Conservation (phyloP, 306 rosid species). For the Malus sylvestris region DNA sequence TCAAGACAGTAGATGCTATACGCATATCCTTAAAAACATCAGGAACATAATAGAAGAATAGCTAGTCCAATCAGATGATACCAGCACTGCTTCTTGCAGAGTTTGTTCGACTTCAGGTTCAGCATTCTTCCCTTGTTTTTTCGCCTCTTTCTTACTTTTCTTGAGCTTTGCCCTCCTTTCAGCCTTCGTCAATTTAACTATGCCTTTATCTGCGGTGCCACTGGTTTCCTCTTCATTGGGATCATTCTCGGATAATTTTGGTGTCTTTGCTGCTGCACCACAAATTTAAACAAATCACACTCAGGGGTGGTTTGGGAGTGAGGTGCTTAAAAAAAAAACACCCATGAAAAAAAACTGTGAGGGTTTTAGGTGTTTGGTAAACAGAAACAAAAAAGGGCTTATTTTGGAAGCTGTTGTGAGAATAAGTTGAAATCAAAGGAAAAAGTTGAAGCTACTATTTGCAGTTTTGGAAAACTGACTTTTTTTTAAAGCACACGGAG, state of each 20-base stretch:
- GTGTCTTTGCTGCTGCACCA: slow-evolving; percentile 37
- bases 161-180: slow-evolving; percentile 84
- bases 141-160: slow-evolving; percentile 59
- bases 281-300: neutral
- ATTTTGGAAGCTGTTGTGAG: no score
- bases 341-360: no score
- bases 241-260: slow-evolving; percentile 30
- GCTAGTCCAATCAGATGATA: slow-evolving; percentile 22
- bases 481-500: no score
- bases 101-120: slow-evolving; percentile 45
- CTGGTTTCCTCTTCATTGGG: slow-evolving; percentile 34
- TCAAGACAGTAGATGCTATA: neutral
- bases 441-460: no score
- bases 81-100: slow-evolving; percentile 81
- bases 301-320: neutral
- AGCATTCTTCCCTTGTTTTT: slow-evolving; percentile 64
- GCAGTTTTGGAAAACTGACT: no score
- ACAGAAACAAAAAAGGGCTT: no score
- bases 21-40: neutral
- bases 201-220: slow-evolving; percentile 29
- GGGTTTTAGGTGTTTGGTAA: no score
- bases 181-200: slow-evolving; percentile 65
- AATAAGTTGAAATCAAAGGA: no score
- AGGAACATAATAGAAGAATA: slow-evolving; percentile 10
- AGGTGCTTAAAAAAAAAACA: no score